Evolutionary conservation across 192 early-diverging fungal species (phyloP), one percentile per base, ranked within the genome.

Genomic region (Phycomyces nitens): DNA sequence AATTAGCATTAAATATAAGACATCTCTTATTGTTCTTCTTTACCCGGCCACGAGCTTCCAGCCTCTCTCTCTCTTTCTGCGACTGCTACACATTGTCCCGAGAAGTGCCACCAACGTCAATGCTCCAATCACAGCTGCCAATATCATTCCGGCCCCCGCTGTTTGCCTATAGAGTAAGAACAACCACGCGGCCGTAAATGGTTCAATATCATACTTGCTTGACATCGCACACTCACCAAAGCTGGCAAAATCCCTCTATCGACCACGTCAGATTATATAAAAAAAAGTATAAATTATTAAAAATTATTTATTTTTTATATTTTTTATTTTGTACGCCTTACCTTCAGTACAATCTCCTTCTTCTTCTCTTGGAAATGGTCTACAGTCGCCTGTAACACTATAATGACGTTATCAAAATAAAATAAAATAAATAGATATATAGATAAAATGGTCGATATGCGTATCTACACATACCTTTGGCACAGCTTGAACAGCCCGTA

Each of bases 21-120:
- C 29, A 34, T 34, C 29, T 34, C 29, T 34, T 34, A 34, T 34
- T 34, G 29, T 34, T 34, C 29, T 34, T 34, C n/a, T 29, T 60
- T 68, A 68, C 66, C 58, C 58, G 16, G 66, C 50, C 53, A 68
- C 26, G 6, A 68, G 51, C 44, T 68, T 68, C 66, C 66, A 68
- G 5, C 66, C 66, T 34, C 53, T 68, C 20, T 58, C 66, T 34
- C 66, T 59, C 42, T 60, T 68, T 60, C 58, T 42, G 14, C 66
- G 58, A 39, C 60, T 39, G 41, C 66, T 68, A 15, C 57, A 68
- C 23, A 68, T 68, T 11, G 58, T 60, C 12, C 58, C 66, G 29
- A 68, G 18, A 14, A 68, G 41, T 22, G 56, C 58, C 9, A 68
- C 26, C 9, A 68, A 52, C 18, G 66, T 60, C 52, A 68, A 42